A percentile compares a stretch with the other conserved stretches of the same genome.
Evolutionary conservation across 1,284 basidiomycete species (phyloP).

Genomic region (Ganoderma leucocontextum): DNA sequence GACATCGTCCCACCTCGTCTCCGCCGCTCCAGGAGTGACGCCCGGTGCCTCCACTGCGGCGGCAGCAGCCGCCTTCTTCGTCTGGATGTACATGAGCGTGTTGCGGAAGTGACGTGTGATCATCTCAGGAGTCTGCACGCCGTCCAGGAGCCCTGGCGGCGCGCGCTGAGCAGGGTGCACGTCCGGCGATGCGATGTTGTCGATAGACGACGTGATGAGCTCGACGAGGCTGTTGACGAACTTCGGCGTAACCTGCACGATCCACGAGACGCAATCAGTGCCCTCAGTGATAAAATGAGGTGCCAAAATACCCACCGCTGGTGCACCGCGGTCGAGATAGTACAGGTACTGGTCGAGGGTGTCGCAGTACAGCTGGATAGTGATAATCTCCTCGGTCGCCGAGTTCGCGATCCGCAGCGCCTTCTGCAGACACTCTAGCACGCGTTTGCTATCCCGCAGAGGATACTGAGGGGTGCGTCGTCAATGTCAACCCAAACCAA

Average conservation of each 20-base stretch:
- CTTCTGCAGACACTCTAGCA: conserved; percentile 95
- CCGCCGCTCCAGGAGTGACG: conserved; percentile 42
- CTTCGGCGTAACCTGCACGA: conserved; percentile 82
- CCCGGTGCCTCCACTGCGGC: conserved; percentile 41
- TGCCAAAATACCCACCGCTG: conserved; percentile 68
- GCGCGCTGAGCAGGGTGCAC: conserved; percentile 85
- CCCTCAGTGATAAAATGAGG: background rate
- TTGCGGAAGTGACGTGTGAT: conserved; percentile 93
- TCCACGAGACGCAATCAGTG: background rate
- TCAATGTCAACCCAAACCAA: conserved; percentile 38
- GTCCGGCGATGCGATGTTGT: conserved; percentile 84
- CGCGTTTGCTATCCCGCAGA: conserved; percentile 93
- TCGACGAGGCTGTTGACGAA: conserved; percentile 95
- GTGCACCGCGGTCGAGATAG: conserved; percentile 91
- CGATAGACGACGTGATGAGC: conserved; percentile 90
- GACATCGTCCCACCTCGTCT: conserved; percentile 82
- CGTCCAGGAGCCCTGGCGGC: conserved; percentile 87
- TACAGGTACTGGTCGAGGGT: conserved; percentile 94
- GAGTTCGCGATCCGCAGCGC: conserved; percentile 92
- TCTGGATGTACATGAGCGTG: conserved; percentile 85
- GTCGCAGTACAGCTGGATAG: conserved; percentile 92
- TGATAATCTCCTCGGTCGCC: conserved; percentile 94
- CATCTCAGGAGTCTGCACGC: conserved; percentile 91
- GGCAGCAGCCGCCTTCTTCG: conserved; percentile 63
- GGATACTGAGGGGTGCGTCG: conserved; percentile 66